Conservation (phyloP, 1,139 yeast species). For the Geotrichum phurueaensis region DNA sequence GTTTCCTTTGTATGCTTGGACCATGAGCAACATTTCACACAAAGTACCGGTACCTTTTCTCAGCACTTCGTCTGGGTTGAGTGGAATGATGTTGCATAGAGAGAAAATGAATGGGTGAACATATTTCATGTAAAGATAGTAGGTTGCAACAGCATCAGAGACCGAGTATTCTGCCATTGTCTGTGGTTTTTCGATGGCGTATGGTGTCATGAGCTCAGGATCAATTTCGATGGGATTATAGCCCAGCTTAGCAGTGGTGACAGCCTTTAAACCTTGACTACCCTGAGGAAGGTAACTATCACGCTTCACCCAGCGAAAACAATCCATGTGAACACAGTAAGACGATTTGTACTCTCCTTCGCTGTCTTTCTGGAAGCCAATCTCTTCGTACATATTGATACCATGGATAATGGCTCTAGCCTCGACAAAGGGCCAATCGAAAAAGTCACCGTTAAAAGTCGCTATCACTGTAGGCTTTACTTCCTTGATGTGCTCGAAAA, state of each 20-base stretch:
- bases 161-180: slow-evolving; percentile 92
- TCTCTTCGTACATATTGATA: slow-evolving; percentile 83
- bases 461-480: slow-evolving; percentile 91
- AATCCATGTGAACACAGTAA: slow-evolving; percentile 95
- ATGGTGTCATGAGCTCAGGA: slow-evolving; percentile 97
- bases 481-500: slow-evolving; percentile 87
- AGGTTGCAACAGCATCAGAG: slow-evolving; percentile 98
- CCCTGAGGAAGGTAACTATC: slow-evolving; percentile 98
- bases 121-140: slow-evolving; percentile 89
- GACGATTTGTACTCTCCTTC: slow-evolving; percentile 93
- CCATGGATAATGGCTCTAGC: slow-evolving; percentile 79
- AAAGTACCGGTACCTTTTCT: slow-evolving; percentile 98
- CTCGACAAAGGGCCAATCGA: slow-evolving; percentile 99
- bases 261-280: slow-evolving; percentile 96
- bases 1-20: slow-evolving; percentile 76
- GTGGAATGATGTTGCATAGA: slow-evolving; percentile 87
- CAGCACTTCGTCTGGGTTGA: slow-evolving; percentile 92
- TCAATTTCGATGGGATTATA: slow-evolving; percentile 95
- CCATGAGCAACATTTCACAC: slow-evolving; percentile 97
- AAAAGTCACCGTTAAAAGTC: slow-evolving; percentile 96
- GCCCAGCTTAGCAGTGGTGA: slow-evolving; percentile 91
- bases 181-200: slow-evolving; percentile 92
- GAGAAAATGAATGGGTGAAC: slow-evolving; percentile 97
- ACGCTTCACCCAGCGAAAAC: slow-evolving; percentile 97
- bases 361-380: slow-evolving; percentile 81